Percentiles rank a stretch among this genome's conserved stretches.
Conservation (phyloP, 352 stramenopile genomes). For the Pythium dissotocum region DNA sequence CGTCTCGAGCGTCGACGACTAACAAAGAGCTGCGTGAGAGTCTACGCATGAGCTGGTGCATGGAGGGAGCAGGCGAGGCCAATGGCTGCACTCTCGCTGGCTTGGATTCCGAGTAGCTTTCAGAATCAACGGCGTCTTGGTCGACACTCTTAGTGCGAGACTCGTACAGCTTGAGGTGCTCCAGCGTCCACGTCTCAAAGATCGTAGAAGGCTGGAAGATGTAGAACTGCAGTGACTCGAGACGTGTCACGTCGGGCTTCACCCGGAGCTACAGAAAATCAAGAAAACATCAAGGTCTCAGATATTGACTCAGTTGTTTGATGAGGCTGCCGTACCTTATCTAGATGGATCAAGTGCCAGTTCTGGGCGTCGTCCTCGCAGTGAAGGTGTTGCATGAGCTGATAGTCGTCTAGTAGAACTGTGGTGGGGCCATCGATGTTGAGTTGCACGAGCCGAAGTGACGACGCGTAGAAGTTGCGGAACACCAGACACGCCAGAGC, state of each 20-base stretch:
- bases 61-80: background rate
- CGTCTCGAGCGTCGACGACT: conserved; percentile 27
- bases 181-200: conserved; percentile 62
- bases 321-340: conserved; percentile 34
- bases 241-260: conserved; percentile 33
- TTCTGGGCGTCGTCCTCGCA: conserved; percentile 72
- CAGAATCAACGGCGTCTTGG: background rate
- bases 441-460: conserved; percentile 51
- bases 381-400: conserved; percentile 59
- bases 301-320: background rate
- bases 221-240: conserved; percentile 56
- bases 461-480: conserved; percentile 69
- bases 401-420: conserved; percentile 41
- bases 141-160: conserved; percentile 15
- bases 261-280: conserved; percentile 6
- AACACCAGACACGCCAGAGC: conserved; percentile 46
- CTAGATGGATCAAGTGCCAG: conserved; percentile 60
- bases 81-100: background rate
- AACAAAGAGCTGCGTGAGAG: conserved; percentile 24
- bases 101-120: background rate
- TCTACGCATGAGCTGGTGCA: conserved; percentile 22
- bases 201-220: conserved; percentile 57
- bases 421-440: conserved; percentile 42
- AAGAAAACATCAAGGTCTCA: background rate
- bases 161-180: conserved; percentile 51